These are phyloP conservation scores for Solanum bukasovii DNA, from an alignment of 257 asterid genomes.

Conservation along the genomic window DNA sequence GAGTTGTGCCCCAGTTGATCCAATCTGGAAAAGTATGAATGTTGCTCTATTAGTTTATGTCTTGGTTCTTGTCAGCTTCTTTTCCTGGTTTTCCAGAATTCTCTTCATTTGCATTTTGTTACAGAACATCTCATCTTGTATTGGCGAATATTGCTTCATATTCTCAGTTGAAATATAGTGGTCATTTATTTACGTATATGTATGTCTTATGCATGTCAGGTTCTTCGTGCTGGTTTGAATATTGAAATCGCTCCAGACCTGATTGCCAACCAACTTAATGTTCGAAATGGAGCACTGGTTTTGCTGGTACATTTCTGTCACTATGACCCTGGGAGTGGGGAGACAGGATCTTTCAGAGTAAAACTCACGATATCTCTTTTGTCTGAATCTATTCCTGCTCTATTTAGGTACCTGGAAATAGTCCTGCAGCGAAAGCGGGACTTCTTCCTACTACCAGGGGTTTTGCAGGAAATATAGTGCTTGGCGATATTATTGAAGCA, in stretches of 20 bases:
- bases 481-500: constrained; percentile 74
- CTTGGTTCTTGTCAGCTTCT: neutral
- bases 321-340: neutral
- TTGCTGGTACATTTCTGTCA: constrained; percentile 39
- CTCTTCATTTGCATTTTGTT: neutral
- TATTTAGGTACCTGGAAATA: constrained; percentile 62
- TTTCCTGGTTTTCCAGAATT: neutral
- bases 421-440: constrained; percentile 72
- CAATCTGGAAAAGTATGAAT: constrained; percentile 63
- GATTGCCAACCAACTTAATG: constrained; percentile 84
- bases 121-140: too few relatives aligned
- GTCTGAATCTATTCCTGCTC: neutral
- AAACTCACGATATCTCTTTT: neutral
- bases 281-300: constrained; percentile 81
- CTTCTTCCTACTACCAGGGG: constrained; percentile 77
- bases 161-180: neutral
- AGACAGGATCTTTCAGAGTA: neutral
- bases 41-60: neutral
- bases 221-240: constrained; percentile 70
- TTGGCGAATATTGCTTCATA: neutral
- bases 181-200: neutral
- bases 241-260: constrained; percentile 72
- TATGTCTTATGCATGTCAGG: constrained; percentile 22
- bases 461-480: constrained; percentile 78
- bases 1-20: constrained; percentile 91